A percentile compares a stretch with the other conserved stretches of the same genome.
These are phyloP conservation scores for Fusarium mundagurra DNA, from an alignment of 2,329 filamentous ascomycete species.

Conservation along the genomic window DNA sequence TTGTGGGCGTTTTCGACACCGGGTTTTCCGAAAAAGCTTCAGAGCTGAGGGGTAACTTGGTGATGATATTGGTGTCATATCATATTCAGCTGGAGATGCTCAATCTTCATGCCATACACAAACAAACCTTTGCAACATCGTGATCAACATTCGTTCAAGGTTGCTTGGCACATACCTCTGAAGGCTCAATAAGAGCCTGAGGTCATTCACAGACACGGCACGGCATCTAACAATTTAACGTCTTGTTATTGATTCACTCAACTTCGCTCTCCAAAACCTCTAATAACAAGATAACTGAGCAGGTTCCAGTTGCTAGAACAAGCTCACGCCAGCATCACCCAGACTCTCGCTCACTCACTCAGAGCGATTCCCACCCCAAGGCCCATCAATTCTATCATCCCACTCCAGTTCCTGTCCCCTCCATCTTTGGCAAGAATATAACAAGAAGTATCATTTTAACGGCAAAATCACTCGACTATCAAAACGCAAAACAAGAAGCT, in stretches of 20 bases:
- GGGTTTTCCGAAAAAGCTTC: not conserved
- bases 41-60: conserved; percentile 2
- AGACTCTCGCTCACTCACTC: conserved; percentile 10
- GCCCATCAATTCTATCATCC: conserved; percentile 21
- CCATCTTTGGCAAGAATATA: conserved; percentile 16
- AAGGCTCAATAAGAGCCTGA: not conserved
- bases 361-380: conserved; percentile 6
- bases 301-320: conserved; percentile 8
- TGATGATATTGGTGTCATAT: not conserved
- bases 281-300: conserved; percentile 23
- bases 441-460: conserved; percentile 17
- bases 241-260: conserved; percentile 40
- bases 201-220: not conserved
- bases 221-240: not conserved
- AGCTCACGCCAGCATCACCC: not conserved
- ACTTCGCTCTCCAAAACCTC: conserved; percentile 31
- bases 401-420: conserved; percentile 1
- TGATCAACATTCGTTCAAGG: not conserved
- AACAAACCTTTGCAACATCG: not conserved
- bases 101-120: not conserved
- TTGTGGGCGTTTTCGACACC: conserved; percentile 7
- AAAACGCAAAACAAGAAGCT: conserved; percentile 24
- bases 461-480: conserved; percentile 9
- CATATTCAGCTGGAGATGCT: not conserved
- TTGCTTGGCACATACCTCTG: not conserved